Percentiles rank a stretch among this genome's conserved stretches.
These are phyloP conservation scores for Fraxinus pennsylvanica DNA, from an alignment of 257 asterid genomes.

Conservation along the genomic window DNA sequence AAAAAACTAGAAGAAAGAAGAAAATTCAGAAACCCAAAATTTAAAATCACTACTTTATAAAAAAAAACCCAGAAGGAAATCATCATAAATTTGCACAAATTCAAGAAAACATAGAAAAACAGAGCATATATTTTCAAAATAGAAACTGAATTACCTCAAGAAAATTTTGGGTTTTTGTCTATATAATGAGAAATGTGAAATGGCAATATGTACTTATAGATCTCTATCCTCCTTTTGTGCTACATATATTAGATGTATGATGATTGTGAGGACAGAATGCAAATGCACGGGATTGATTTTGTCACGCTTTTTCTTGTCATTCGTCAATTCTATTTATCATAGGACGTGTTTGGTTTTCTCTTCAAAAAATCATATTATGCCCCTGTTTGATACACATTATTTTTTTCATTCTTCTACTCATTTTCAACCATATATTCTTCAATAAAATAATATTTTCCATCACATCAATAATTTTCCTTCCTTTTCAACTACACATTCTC, in stretches of 20 bases:
- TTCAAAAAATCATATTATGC: not conserved
- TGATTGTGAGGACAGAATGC: slow-evolving; percentile 11
- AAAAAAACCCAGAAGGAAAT: not conserved
- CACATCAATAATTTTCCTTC: too few relatives aligned
- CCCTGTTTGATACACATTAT: too few relatives aligned
- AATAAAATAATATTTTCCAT: too few relatives aligned
- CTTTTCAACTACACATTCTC: too few relatives aligned
- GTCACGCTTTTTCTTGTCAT: not conserved
- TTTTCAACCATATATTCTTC: too few relatives aligned
- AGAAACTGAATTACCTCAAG: not conserved
- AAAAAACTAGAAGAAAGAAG: not conserved
- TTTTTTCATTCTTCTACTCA: too few relatives aligned
- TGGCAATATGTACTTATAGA: not conserved
- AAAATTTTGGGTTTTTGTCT: not conserved
- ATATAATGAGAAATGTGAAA: too few relatives aligned
- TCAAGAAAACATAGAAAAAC: not conserved
- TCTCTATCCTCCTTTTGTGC: slow-evolving; percentile 11
- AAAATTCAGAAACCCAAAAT: not conserved
- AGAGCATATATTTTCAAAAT: too few relatives aligned
- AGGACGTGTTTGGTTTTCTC: slow-evolving; percentile 35
- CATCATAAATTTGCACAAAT: not conserved
- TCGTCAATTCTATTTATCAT: not conserved
- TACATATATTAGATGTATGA: not conserved
- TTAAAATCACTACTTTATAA: not conserved
- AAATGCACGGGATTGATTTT: not conserved